Base-by-base conservation (phyloP, 441 rosid species). In the Hura crepitans region DNA sequence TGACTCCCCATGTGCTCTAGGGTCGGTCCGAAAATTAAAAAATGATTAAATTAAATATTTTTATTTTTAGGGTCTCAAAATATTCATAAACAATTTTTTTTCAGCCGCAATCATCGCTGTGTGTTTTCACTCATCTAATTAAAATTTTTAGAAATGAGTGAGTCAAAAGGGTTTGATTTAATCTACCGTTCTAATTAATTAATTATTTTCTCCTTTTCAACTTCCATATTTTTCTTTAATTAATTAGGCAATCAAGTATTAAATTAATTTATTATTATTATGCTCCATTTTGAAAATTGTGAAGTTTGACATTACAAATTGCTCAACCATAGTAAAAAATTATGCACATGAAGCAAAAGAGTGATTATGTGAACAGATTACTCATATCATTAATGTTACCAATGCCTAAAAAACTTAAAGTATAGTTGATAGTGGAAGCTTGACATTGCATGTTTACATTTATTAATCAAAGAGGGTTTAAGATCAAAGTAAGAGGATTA, bases 81-180 rank as follows among this genome's bases (percentile, higher is more conserved):
- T 65, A 27, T 59, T 43, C 1, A 45, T 33, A 20, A 57, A 65
- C n/a, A 35, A 10, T 54, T 54, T 27, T 30, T 2, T 3, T n/a
- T 71, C 72, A 57, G 89, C 93, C 93, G 93, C 86, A 86, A 90
- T 90, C 83, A 83, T 25, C 91, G 92, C 67, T 75, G 59, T 18
- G 62, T 66, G 79, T 80, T 79, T 75, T 66, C 83, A 74, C 75
- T 72, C 20, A 22, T 50, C 51, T 39, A 72, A 59, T 53, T 22
- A 64, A 57, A 27, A n/a, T 35, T 49, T 69, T 7, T 22, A 57
- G 28, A 74, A 49, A 6, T 45, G 28, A 51, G 45, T 14, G 37
- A 39, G 74, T 57, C 83, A 77, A 77, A n/a, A 71, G 56, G 14
- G 43, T 49, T 65, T 47, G 39, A 60, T 20, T 27, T 53, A 7